These are phyloP conservation scores for Penicillium roqueforti DNA, from an alignment of 495 filamentous ascomycete genomes.

Conservation along the genomic window DNA sequence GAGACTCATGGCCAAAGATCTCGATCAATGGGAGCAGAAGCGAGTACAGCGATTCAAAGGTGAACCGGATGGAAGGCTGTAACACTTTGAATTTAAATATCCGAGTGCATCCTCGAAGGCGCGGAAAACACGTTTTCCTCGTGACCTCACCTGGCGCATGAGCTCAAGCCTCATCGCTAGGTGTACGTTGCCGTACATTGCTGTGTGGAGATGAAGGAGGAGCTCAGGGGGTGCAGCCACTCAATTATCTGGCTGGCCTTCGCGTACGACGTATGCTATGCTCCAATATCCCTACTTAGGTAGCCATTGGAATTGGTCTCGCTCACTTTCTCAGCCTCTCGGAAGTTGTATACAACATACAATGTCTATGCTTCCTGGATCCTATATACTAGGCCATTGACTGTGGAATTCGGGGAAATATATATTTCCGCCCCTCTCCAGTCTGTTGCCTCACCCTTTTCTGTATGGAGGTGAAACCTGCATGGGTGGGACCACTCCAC, in stretches of 20 bases:
- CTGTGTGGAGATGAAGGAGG: background rate
- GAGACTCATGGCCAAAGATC: conserved; percentile 84
- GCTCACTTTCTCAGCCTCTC: background rate
- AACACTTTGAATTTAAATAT: conserved; percentile 17
- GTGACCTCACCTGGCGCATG: background rate
- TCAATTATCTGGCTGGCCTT: background rate
- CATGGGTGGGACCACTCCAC: conserved; percentile 6
- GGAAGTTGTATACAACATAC: background rate
- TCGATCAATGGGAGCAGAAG: conserved; percentile 96
- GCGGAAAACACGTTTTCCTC: background rate
- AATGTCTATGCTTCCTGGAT: background rate
- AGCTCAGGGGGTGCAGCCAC: background rate
- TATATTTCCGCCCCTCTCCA: background rate
- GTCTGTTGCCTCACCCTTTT: background rate
- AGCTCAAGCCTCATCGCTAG: background rate
- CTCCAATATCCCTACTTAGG: background rate
- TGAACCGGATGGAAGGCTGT: conserved; percentile 82
- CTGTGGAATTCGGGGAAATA: background rate
- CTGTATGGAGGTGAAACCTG: conserved; percentile 12
- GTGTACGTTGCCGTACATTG: background rate
- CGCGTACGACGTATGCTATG: background rate
- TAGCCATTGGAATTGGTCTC: background rate
- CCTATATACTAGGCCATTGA: background rate
- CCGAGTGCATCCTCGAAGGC: background rate
- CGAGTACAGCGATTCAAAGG: conserved; percentile 82